Evolutionary conservation across 139 green algal species (phyloP).

Genomic region (Parachlorella kessleri): DNA sequence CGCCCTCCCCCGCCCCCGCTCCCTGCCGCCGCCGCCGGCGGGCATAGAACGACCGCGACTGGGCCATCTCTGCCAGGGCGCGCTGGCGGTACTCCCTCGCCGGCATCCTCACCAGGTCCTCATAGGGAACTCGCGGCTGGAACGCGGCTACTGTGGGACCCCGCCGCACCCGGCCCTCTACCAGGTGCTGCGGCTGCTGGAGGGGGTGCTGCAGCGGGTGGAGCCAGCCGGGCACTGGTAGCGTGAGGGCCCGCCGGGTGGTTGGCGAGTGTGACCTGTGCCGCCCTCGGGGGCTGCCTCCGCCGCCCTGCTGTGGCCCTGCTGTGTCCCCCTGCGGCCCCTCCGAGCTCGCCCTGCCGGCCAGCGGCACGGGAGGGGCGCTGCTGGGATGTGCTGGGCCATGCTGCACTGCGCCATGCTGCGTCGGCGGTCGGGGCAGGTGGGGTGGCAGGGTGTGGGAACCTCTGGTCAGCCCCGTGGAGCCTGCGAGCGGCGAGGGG

Average conservation of each 20-base stretch:
- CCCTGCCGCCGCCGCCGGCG: not conserved
- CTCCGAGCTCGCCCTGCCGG: too few relatives aligned
- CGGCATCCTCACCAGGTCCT: constrained; percentile 48
- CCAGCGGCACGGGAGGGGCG: too few relatives aligned
- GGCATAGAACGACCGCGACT: constrained; percentile 21
- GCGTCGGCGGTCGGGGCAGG: too few relatives aligned
- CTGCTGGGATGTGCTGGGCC: too few relatives aligned
- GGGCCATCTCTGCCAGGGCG: constrained; percentile 58
- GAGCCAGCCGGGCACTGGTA: not conserved
- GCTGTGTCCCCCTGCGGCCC: not conserved
- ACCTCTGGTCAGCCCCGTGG: too few relatives aligned
- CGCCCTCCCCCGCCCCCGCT: not conserved
- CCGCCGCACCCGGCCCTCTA: too few relatives aligned
- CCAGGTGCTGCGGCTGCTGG: not conserved
- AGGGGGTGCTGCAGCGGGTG: not conserved
- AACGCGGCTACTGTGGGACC: constrained; percentile 12
- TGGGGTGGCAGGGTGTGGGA: too few relatives aligned
- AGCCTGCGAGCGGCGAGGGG: too few relatives aligned
- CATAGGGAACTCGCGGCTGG: constrained; percentile 9
- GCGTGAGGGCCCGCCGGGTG: not conserved
- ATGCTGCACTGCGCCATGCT: too few relatives aligned
- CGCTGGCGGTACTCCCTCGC: constrained; percentile 46
- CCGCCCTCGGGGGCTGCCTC: not conserved
- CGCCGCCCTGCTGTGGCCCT: not conserved
- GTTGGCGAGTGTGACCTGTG: too few relatives aligned